Conservation (phyloP, 148 eudicot species). For the Rhododendron kiyosumense region DNA sequence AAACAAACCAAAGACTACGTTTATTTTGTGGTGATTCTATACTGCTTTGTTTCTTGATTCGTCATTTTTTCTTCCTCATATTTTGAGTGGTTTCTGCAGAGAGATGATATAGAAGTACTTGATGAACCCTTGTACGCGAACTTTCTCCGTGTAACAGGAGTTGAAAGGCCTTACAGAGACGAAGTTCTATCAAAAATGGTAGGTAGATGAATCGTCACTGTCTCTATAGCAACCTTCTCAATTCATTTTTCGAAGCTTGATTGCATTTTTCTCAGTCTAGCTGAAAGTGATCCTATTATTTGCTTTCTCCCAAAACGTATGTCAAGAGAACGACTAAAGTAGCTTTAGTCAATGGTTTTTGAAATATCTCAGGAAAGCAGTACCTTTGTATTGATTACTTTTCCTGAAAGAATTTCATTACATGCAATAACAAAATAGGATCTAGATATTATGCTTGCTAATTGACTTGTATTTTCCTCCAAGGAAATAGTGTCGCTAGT, state of each 20-base stretch:
- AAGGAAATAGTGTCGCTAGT: neutral
- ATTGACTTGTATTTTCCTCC: neutral
- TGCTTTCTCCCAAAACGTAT: neutral
- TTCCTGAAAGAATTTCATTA: neutral
- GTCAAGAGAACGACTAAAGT: neutral
- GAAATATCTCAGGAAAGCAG: neutral
- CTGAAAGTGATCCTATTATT: neutral
- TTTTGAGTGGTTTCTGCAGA: slow-evolving; percentile 30
- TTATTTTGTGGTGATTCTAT: neutral
- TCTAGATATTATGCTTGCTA: neutral
- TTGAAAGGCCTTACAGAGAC: slow-evolving; percentile 67
- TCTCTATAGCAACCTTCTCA: neutral
- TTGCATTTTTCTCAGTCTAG: neutral
- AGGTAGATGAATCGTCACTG: slow-evolving; percentile 9
- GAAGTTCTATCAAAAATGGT: slow-evolving; percentile 71
- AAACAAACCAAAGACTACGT: neutral
- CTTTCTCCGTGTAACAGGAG: slow-evolving; percentile 63
- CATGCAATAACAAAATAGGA: neutral
- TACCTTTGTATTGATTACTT: neutral
- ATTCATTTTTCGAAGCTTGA: neutral
- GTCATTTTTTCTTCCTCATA: neutral
- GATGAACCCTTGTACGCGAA: slow-evolving; percentile 91
- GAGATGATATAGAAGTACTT: slow-evolving; percentile 89
- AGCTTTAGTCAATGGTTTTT: neutral
- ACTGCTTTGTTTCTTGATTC: neutral